Percentiles rank a stretch among this genome's conserved stretches.
Evolutionary conservation across 1,284 basidiomycete species (phyloP).

Genomic region (Cryptococcus sp.): DNA sequence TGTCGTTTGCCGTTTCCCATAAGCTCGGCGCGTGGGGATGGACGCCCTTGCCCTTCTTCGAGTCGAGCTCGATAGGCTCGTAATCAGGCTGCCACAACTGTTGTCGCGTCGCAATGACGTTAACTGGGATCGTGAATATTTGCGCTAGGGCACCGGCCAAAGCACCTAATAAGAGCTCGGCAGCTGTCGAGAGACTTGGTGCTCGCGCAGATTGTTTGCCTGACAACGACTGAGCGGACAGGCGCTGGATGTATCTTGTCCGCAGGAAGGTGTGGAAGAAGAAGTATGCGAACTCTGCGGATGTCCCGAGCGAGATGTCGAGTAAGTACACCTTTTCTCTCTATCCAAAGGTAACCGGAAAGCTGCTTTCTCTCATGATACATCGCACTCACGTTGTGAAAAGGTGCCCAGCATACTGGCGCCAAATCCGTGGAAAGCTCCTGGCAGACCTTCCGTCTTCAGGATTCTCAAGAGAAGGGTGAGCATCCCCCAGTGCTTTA

Average conservation of each 20-base stretch:
- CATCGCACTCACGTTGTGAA: constrained; percentile 74
- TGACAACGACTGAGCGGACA: constrained; percentile 11
- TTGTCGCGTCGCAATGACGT: constrained; percentile 96
- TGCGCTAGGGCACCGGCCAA: constrained; percentile 92
- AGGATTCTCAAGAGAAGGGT: constrained; percentile 69
- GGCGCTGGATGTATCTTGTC: constrained; percentile 48
- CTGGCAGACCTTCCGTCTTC: constrained; percentile 73
- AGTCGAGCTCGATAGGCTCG: constrained; percentile 1
- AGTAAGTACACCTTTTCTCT: no score
- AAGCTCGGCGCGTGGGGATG: constrained; percentile 39
- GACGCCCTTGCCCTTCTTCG: neutral
- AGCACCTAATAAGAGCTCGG: constrained; percentile 86
- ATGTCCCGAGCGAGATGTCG: no score
- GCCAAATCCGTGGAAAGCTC: constrained; percentile 88
- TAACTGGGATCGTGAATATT: constrained; percentile 97
- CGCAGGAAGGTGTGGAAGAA: constrained; percentile 96
- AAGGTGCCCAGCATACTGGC: constrained; percentile 99
- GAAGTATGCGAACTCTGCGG: constrained; percentile 97
- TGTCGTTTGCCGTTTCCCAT: constrained; percentile 75
- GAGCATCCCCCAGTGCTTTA: constrained; percentile 57
- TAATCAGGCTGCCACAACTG: constrained; percentile 66
- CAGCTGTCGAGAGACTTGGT: constrained; percentile 65
- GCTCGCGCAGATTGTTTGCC: constrained; percentile 51
- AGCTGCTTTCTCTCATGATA: neutral
- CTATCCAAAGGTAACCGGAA: neutral